Evolutionary conservation across 257 asterid species (phyloP).

Genomic region (Solanum corneliomulleri): DNA sequence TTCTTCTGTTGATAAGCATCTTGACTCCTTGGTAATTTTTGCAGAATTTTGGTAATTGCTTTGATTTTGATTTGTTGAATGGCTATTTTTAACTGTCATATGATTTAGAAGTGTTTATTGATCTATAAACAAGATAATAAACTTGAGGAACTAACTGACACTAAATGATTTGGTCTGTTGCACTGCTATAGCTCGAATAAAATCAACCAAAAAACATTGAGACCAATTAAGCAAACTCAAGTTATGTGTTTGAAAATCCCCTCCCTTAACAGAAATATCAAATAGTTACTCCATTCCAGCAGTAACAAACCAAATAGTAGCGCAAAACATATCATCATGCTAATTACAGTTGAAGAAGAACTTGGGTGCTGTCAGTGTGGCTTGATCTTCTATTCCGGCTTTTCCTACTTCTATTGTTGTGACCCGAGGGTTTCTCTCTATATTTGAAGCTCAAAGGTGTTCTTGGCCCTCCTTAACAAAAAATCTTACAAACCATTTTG

Average conservation of each 20-base stretch:
- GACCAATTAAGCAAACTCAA: background rate
- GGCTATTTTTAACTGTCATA: background rate
- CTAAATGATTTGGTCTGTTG: background rate
- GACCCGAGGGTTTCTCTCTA: background rate
- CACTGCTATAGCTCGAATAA: background rate
- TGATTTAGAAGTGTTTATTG: background rate
- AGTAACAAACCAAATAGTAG: background rate
- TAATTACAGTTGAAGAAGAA: background rate
- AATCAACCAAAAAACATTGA: background rate
- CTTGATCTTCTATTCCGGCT: background rate
- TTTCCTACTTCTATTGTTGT: background rate
- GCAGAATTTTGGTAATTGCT: background rate
- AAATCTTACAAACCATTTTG: background rate
- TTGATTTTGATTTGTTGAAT: background rate
- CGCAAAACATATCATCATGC: background rate
- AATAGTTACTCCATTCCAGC: background rate
- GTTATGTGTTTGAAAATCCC: background rate
- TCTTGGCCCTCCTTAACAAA: background rate
- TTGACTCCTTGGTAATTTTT: slow-evolving; percentile 60
- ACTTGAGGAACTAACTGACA: background rate
- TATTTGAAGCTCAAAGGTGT: background rate
- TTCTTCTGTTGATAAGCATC: slow-evolving; percentile 77
- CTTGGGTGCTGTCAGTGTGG: background rate
- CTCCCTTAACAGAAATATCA: background rate
- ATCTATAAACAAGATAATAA: background rate